phyloP scores from a whole-genome alignment of 768 basidiomycete species.

The Rhizopogon sp. region DNA sequence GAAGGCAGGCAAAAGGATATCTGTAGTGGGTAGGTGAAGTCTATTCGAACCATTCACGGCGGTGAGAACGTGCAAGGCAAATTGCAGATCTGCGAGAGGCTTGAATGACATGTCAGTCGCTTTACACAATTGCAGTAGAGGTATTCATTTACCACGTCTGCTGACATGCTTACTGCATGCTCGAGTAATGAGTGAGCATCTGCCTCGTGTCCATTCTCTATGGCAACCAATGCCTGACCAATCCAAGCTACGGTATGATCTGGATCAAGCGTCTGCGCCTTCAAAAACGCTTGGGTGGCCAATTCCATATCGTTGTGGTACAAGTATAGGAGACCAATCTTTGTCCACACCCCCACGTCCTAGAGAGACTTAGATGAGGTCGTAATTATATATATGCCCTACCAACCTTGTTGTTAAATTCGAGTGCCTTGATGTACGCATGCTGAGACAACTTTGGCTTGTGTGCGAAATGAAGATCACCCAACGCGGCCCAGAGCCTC shows the following conservation, averaged over 20 bases:
- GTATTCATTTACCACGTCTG: slow-evolving; percentile 47
- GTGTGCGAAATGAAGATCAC: slow-evolving; percentile 59
- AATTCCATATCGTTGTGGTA: slow-evolving; percentile 74
- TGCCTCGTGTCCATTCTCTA: slow-evolving; percentile 45
- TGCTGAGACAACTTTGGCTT: slow-evolving; percentile 82
- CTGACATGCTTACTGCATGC: slow-evolving; percentile 61
- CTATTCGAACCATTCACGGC: slow-evolving; percentile 20
- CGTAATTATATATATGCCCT: neutral
- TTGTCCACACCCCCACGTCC: slow-evolving; percentile 79
- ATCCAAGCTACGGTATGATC: slow-evolving; percentile 89
- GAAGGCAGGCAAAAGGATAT: slow-evolving; percentile 68
- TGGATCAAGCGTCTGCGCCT: slow-evolving; percentile 88
- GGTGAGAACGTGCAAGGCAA: slow-evolving; percentile 55
- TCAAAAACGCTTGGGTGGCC: slow-evolving; percentile 80
- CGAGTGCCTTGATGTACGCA: slow-evolving; percentile 85
- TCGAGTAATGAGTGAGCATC: slow-evolving; percentile 69
- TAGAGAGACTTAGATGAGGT: slow-evolving; percentile 22
- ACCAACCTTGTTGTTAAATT: slow-evolving; percentile 76
- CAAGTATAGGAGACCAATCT: slow-evolving; percentile 83
- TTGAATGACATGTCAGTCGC: slow-evolving; percentile 26
- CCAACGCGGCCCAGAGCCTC: slow-evolving; percentile 80
- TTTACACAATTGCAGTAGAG: neutral
- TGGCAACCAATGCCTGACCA: slow-evolving; percentile 77
- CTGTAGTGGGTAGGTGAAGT: slow-evolving; percentile 22
- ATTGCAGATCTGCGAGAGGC: slow-evolving; percentile 82